Percentiles rank a stretch among this genome's conserved stretches.
phyloP scores from a whole-genome alignment of 257 asterid genomes.

The Nicotiana knightiana region DNA sequence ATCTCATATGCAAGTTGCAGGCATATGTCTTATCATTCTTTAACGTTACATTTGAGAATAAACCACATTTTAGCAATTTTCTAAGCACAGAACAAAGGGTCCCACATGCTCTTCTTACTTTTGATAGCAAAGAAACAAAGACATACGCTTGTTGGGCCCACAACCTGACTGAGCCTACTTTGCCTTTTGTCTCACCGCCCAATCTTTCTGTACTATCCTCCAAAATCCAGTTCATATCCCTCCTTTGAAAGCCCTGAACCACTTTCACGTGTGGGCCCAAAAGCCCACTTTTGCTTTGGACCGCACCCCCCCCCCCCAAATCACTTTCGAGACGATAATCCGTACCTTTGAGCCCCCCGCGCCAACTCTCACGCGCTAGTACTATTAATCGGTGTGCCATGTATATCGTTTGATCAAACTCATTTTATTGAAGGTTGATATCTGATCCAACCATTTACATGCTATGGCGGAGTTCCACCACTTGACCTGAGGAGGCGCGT shows the following conservation, averaged over 20 bases:
- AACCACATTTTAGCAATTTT: background rate
- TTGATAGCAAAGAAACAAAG: constrained; percentile 28
- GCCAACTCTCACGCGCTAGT: constrained; percentile 11
- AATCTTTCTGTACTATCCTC: constrained; percentile 13
- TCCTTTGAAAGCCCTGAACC: constrained; percentile 8
- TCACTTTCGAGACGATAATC: constrained; percentile 15
- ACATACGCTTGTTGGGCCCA: constrained; percentile 35
- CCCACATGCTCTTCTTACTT: constrained; percentile 12
- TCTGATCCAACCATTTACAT: constrained; percentile 12
- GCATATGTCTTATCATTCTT: constrained; percentile 5
- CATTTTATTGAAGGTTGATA: background rate
- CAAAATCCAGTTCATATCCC: constrained; percentile 36
- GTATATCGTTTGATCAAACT: background rate
- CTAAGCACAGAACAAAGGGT: constrained; percentile 10
- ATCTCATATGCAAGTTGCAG: constrained; percentile 5
- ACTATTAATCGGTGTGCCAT: background rate
- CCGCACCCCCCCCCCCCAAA: constrained; percentile 11
- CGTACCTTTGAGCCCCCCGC: background rate
- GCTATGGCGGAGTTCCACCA: background rate
- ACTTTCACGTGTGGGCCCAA: constrained; percentile 31
- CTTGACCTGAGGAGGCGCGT: constrained; percentile 25
- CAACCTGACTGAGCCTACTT: constrained; percentile 29
- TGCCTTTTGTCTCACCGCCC: constrained; percentile 23
- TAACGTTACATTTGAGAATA: constrained; percentile 4
- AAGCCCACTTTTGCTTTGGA: constrained; percentile 19